Evolutionary conservation across 805 yeast species (phyloP), one percentile per base, ranked within the genome.

Genomic region (Barnettozyma sucrosica): DNA sequence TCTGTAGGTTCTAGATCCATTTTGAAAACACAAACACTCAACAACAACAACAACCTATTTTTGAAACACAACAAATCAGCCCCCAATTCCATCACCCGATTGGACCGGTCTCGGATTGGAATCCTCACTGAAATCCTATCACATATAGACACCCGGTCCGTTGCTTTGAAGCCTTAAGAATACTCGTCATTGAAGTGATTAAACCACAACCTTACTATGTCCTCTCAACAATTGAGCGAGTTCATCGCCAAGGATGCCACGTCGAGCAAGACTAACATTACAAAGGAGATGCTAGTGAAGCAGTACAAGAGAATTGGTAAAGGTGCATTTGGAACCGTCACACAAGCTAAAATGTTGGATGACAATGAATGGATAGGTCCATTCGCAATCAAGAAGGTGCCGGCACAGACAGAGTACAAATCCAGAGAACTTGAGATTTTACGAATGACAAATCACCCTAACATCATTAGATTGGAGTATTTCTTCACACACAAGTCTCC

Each of bases 251-350:
- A 77, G 51, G 80, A 76, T 61, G 92, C 85, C 41, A 77, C 82
- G 32, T 77, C 82, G 45, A 83, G 81, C 61, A 69, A 71, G 46
- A 73, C 83, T 3, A 74, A 75, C 40, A 63, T 66, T 13, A 66
- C 76, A 7, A 70, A 72, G 55, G 77, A 80, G 45, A 85, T 85
- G 92, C 67, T 79, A 32, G 76, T 86, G 20, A 78, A 75, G 54
- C 92, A 86, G 58, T 79, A 81, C 61, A 81, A 81, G 49, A 79
- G 80, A 58, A 83, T 86, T 44, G 95, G 95, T 10, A 88, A 85
- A 65, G 95, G 95, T 37, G 93, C 93, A 5, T 86, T 86, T 60
- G 95, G 95, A 34, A 84, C 88, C 3, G 95, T 86, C 9, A 82
- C 83, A 13, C 89, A 85, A 61, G 92, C 93, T 1, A 77, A 79